A percentile compares a stretch with the other conserved stretches of the same genome.
These are phyloP conservation scores for Syncephalastrum racemosum DNA, from an alignment of 371 early-diverging fungal genomes.

Conservation along the genomic window DNA sequence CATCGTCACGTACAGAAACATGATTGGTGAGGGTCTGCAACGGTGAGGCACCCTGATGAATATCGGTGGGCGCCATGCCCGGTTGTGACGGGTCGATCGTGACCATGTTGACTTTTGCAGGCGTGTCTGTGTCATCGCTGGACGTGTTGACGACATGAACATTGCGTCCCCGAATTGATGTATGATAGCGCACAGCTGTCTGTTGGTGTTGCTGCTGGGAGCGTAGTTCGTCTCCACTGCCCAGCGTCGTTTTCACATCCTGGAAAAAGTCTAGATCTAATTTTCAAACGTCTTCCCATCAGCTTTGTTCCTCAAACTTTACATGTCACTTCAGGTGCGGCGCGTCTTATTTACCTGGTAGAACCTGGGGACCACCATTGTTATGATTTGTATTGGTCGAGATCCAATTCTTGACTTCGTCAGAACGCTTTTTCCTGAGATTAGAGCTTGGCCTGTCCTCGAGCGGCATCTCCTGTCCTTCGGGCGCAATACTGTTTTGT, in stretches of 20 bases:
- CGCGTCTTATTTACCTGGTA: not conserved
- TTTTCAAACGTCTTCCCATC: not conserved
- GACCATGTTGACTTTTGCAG: slow-evolving; percentile 4
- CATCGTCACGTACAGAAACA: slow-evolving; percentile 23
- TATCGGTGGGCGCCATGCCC: not conserved
- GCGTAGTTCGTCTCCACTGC: slow-evolving; percentile 11
- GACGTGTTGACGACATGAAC: slow-evolving; percentile 16
- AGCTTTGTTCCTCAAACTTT: no score
- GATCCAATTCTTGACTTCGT: slow-evolving; percentile 47
- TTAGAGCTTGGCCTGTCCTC: slow-evolving; percentile 22
- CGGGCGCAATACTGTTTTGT: slow-evolving; percentile 22
- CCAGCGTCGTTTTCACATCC: slow-evolving; percentile 23
- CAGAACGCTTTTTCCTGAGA: slow-evolving; percentile 39
- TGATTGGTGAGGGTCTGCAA: slow-evolving; percentile 15
- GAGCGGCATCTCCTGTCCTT: slow-evolving; percentile 25
- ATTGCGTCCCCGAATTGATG: slow-evolving; percentile 33
- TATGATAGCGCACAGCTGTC: slow-evolving; percentile 25
- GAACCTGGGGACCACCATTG: not conserved
- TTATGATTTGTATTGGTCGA: slow-evolving; percentile 9
- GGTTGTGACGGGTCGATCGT: slow-evolving; percentile 1
- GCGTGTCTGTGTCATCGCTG: slow-evolving; percentile 4
- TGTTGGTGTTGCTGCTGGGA: slow-evolving; percentile 8
- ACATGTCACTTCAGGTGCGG: not conserved
- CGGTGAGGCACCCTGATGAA: slow-evolving; percentile 13
- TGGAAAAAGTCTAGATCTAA: slow-evolving; percentile 38